Base-by-base conservation (phyloP, 2,329 filamentous ascomycete species). In the Penicillium decumbens region DNA sequence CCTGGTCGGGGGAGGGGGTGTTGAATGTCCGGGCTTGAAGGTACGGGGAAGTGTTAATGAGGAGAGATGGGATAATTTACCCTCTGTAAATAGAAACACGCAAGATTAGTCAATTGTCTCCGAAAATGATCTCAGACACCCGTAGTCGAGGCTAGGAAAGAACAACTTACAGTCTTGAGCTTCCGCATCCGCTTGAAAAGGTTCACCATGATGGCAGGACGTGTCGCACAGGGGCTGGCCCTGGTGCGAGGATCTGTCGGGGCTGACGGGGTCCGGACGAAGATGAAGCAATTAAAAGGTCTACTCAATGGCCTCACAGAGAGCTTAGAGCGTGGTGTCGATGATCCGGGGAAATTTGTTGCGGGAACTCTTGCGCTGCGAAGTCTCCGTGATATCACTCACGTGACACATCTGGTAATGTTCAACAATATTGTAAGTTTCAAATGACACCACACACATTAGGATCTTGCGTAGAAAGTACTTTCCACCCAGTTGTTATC, bases 131-230 rank as follows among this genome's bases (percentile, higher is more conserved):
- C 2, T 33, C 12, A 18, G 27, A 24, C 1, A 12, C 10, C 40
- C 30, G 28, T 7, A 30, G 13, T n/a, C 12, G 4, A 20, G 35
- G 33, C 20, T 7, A 27, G 4, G n/a, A 4, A 27, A 38, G 41
- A 23, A 39, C 33, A 41, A 77, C 83, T 70, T 78, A 89, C 88
- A 71, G 80, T 77, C 70, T 82, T 83, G 67, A 95, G 75, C 72
- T 82, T 83, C 68, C 85, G 83, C 80, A 89, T 83, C 63, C 89
- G 85, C 73, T 83, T 82, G 55, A 72, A 64, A 40, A 77, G 55
- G 60, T 75, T 76, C 53, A 76, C 73, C 73, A 75, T 77, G 51
- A 42, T 70, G 61, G 55, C 54, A 48, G 49, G 20, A 23, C 3
- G 47, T 53, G 54, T 40, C 54, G 57, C 56, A 53, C 45, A 57